A percentile compares a stretch with the other conserved stretches of the same genome.
These are phyloP conservation scores for Amyloporia xantha DNA, from an alignment of 768 basidiomycete species.

Conservation along the genomic window DNA sequence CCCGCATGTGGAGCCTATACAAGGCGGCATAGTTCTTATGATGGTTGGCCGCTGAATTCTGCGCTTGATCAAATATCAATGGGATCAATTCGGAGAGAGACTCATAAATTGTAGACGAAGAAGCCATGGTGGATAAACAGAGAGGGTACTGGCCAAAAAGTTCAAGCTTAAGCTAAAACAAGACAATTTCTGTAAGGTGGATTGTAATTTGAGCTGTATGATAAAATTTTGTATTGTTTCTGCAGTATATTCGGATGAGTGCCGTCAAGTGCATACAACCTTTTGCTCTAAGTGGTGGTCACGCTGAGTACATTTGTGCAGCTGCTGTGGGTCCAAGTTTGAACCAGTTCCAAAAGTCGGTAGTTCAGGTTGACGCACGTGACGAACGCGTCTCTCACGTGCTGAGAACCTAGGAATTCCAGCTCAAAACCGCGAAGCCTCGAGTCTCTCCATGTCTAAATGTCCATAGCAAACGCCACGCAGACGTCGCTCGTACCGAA, in stretches of 20 bases:
- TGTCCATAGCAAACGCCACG: too few relatives aligned
- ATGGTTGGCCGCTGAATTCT: slow-evolving; percentile 38
- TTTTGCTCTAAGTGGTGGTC: neutral
- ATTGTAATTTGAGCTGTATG: too few relatives aligned
- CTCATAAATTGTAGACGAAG: neutral
- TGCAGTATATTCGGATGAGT: neutral
- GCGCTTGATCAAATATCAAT: slow-evolving; percentile 38
- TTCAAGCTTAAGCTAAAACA: neutral
- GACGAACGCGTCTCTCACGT: neutral
- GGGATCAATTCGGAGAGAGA: neutral
- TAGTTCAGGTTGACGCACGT: neutral
- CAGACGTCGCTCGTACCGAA: neutral
- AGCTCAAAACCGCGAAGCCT: too few relatives aligned
- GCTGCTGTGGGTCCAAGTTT: neutral
- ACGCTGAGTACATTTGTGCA: too few relatives aligned
- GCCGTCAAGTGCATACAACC: neutral
- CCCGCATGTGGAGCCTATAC: slow-evolving; percentile 36
- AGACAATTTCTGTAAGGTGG: neutral
- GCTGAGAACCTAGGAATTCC: too few relatives aligned
- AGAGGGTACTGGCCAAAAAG: neutral
- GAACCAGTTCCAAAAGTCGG: neutral
- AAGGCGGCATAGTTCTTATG: slow-evolving; percentile 43
- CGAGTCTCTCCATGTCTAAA: too few relatives aligned
- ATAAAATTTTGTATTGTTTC: too few relatives aligned
- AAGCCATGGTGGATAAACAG: neutral